Evolutionary conservation across 2,329 filamentous ascomycete genomes (phyloP), one percentile per base, ranked within the genome.

Genomic region (Lasiodiplodia hormozganensis): DNA sequence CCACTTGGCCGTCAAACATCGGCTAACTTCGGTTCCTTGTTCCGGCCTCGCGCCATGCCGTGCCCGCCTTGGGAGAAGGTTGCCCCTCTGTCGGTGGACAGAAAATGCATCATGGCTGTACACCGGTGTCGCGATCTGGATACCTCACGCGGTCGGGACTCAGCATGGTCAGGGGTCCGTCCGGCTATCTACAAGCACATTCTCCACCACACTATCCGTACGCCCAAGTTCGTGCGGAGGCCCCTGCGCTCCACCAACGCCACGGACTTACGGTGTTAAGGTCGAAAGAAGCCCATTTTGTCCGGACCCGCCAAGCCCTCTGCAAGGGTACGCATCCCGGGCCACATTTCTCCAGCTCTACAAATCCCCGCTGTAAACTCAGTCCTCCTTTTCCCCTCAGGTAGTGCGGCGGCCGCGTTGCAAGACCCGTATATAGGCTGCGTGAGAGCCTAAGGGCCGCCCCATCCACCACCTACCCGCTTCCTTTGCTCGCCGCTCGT

Each of bases 181-280:
- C 56, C 23, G 58, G 28, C 60, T 52, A 52, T 64, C 60, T 52
- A 38, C 28, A 47, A 64, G 38, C 38, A 34, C 47, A n/a, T 21
- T 11, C 60, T 52, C 60, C 60, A 64, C 60, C 31, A 52, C 47
- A 23, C 60, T 64, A 64, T 64, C 43, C 23, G n/a, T 11, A 36
- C 40, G 25, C 51, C 40, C 25, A 28, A 43, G 43, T 38, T 31
- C 60, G 60, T 49, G 43, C 47, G n/a, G 47, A 52, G 60, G 60
- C 60, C 60, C 60, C 11, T 64, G 47, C 60, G 43, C 60, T 52
- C 16, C 43, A 36, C 40, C 43, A 62, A 21, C 25, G 16, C 58
- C 58, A 36, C 43, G 47, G 60, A 64, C 28, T 64, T 64, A 64
- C 60, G 60, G 60, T 34, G 43, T 64, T 64, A 64, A 64, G 38